These are phyloP conservation scores for Amanita brunnescens DNA, from an alignment of 768 basidiomycete species.

Conservation along the genomic window DNA sequence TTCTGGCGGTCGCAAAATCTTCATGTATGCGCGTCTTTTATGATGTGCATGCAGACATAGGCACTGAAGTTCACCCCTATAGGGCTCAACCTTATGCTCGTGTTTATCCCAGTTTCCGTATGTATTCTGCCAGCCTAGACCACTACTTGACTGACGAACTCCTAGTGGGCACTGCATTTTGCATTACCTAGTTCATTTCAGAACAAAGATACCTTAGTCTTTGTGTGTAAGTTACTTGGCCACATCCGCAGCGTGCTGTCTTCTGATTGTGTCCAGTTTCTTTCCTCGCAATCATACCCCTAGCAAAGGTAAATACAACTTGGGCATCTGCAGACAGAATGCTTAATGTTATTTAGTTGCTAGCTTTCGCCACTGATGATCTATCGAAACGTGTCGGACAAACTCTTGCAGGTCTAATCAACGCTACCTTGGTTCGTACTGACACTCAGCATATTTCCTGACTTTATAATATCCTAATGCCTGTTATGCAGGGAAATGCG, in stretches of 20 bases:
- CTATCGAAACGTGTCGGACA: conserved; percentile 75
- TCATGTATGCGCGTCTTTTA: conserved; percentile 2
- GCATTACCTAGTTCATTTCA: conserved; percentile 27
- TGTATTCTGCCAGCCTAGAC: neutral
- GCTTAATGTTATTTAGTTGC: conserved; percentile 32
- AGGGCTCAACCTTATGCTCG: conserved; percentile 54
- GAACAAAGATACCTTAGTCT: conserved; percentile 51
- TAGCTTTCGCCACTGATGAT: conserved; percentile 84
- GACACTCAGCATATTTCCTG: neutral
- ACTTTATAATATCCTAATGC: conserved; percentile 6
- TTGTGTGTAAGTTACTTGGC: conserved; percentile 49
- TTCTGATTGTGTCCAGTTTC: conserved; percentile 36
- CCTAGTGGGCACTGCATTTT: conserved; percentile 69
- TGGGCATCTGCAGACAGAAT: neutral
- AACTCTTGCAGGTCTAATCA: conserved; percentile 75
- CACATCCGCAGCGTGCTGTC: neutral
- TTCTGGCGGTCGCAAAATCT: neutral
- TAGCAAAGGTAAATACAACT: conserved; percentile 52
- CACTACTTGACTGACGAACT: neutral
- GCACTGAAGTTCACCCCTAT: no score
- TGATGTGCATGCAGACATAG: neutral
- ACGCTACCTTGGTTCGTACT: conserved; percentile 65
- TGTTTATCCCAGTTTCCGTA: conserved; percentile 3
- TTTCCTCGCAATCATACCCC: conserved; percentile 76
- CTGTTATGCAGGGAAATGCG: conserved; percentile 42